A percentile compares a stretch with the other conserved stretches of the same genome.
These are phyloP conservation scores for Obelidium mucronatum DNA, from an alignment of 192 early-diverging fungal genomes.

Conservation along the genomic window DNA sequence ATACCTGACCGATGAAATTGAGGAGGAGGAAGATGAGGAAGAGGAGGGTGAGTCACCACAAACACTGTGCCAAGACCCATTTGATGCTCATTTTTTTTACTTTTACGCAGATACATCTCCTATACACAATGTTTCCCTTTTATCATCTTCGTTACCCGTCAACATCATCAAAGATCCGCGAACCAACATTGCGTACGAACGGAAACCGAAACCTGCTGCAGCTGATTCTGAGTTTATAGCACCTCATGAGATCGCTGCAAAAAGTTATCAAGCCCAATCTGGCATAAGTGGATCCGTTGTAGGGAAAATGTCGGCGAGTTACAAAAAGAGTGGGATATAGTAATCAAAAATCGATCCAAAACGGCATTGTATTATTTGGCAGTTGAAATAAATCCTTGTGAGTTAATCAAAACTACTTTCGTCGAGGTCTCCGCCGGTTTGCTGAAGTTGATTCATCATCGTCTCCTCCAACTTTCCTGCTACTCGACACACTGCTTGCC, in stretches of 20 bases:
- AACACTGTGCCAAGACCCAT: neutral
- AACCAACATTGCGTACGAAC: neutral
- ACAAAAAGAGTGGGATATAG: neutral
- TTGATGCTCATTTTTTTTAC: neutral
- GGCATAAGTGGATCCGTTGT: slow-evolving; percentile 5
- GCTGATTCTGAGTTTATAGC: slow-evolving; percentile 12
- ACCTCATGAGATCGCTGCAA: slow-evolving; percentile 28
- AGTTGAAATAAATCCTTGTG: neutral
- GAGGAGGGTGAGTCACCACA: neutral
- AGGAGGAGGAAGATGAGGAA: slow-evolving; percentile 18
- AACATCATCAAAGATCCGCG: slow-evolving; percentile 5
- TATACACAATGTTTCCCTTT: slow-evolving; percentile 1
- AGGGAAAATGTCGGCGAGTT: neutral
- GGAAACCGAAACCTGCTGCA: neutral
- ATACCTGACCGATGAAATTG: neutral
- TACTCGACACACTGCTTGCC: neutral
- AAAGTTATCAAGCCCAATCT: neutral
- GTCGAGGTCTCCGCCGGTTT: neutral
- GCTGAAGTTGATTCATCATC: too few species aligned
- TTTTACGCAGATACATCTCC: neutral
- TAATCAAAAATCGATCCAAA: neutral
- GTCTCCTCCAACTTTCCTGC: neutral
- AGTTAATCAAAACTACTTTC: neutral
- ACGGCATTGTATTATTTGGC: neutral
- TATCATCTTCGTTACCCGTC: slow-evolving; percentile 28